Evolutionary conservation across 306 rosid genomes (phyloP), one percentile per base, ranked within the genome.

Genomic region (Malus sylvestris): DNA sequence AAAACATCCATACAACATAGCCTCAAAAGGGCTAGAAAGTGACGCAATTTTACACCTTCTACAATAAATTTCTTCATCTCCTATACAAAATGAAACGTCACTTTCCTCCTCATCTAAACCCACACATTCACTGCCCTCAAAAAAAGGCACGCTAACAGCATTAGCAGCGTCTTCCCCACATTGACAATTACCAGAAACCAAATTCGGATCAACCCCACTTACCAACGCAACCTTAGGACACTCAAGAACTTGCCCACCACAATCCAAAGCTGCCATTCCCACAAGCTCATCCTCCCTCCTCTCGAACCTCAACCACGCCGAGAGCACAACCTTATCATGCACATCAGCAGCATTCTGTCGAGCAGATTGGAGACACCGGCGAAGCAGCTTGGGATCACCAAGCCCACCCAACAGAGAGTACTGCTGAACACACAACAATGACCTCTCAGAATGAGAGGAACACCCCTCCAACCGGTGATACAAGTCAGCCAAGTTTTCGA

Each of bases 251-350:
- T 67, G 88, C 10, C 97, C 96, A 68, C 87, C 78, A 79, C 97
- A 93, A 51, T 86, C 92, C 91, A 89, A 65, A 44, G 90, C 71
- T 10, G 81, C 85, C 19, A 81, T 79, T 27, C 87, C 92, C 77
- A 74, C 87, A 51, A 90, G 86, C 80, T 93, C 97, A 81, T 87
- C 93, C 76, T 90, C 96, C 61, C 97, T 90, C 83, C 92, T 87
- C 83, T 90, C 96, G 75, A 74, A 86, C 44, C 91, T 72, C 68
- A 90, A 82, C 97, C 97, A 93, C 2, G 97, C 91, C 11, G 96
- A 88, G 7, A 86, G 80, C 61, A 93, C 93, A 82, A 90, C 87
- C 89, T 90, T 93, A 5, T 92, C 77, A 59, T 78, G 80, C 29
- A 82, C 87, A 81, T 87, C 97, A 35, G 53, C 87, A 10, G 96